Conservation (phyloP, 805 yeast species). For the Ogataea pignaliae region DNA sequence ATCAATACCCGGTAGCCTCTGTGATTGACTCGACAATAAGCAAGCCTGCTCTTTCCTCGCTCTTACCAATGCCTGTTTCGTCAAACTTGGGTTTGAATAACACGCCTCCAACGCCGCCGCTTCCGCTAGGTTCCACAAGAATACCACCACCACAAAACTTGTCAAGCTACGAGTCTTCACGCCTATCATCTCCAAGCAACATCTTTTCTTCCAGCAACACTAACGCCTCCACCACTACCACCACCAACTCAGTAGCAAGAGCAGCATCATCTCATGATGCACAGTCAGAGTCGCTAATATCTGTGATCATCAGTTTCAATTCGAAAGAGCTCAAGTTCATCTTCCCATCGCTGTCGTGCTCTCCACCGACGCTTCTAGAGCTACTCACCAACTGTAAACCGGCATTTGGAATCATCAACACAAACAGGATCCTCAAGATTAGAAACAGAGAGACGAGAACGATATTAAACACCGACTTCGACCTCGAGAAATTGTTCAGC, state of each 20-base stretch:
- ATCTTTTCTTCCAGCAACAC: not conserved
- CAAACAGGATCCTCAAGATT: slow-evolving; percentile 32
- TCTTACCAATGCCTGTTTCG: slow-evolving; percentile 4
- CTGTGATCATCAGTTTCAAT: slow-evolving; percentile 47
- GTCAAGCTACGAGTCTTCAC: not conserved
- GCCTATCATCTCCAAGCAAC: no score
- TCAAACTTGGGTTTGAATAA: slow-evolving; percentile 1
- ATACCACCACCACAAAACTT: not conserved
- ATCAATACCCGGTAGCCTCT: slow-evolving; percentile 2
- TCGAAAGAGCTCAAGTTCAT: slow-evolving; percentile 57
- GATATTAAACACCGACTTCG: slow-evolving; percentile 40
- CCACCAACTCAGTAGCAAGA: not conserved
- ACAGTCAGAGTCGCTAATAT: slow-evolving; percentile 22
- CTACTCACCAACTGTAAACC: slow-evolving; percentile 71
- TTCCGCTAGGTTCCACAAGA: slow-evolving; percentile 4
- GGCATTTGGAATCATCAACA: slow-evolving; percentile 57
- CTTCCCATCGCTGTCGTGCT: slow-evolving; percentile 57
- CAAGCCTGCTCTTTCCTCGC: slow-evolving; percentile 9
- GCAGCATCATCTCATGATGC: slow-evolving; percentile 3
- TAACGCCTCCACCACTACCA: not conserved
- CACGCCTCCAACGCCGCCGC: slow-evolving; percentile 4
- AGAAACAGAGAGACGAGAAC: slow-evolving; percentile 27
- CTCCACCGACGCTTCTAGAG: slow-evolving; percentile 79
- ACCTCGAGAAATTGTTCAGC: slow-evolving; percentile 42
- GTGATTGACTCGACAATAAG: slow-evolving; percentile 15